Conservation (phyloP, 1,284 basidiomycete species). For the Calocybe gambosa region DNA sequence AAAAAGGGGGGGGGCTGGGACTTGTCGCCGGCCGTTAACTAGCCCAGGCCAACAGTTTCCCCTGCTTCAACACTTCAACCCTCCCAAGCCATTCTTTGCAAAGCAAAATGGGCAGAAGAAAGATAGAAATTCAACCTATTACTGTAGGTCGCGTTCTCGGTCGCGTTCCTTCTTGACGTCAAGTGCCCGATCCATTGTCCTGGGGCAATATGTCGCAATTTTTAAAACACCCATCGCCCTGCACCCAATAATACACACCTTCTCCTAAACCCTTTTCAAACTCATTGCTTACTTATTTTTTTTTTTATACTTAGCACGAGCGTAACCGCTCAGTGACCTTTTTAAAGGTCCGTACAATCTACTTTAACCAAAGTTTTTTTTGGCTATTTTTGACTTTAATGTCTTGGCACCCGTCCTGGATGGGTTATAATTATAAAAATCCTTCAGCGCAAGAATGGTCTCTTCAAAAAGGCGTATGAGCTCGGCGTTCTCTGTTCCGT, state of each 20-base stretch:
- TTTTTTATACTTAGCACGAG: conserved; percentile 62
- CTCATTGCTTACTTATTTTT: conserved; percentile 14
- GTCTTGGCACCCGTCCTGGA: conserved; percentile 35
- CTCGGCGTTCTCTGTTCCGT: conserved; percentile 22
- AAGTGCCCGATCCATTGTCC: neutral
- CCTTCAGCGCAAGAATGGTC: conserved; percentile 24
- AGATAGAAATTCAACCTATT: conserved; percentile 87
- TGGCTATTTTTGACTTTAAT: conserved; percentile 43
- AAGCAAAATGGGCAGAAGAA: conserved; percentile 69
- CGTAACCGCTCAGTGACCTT: conserved; percentile 87
- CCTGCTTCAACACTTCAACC: too few relatives aligned
- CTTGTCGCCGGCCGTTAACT: conserved; percentile 6
- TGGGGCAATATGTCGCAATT: neutral
- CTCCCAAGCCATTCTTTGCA: neutral
- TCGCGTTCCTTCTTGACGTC: neutral
- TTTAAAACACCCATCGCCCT: neutral
- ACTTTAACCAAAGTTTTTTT: conserved; percentile 15
- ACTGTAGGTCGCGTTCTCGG: conserved; percentile 41
- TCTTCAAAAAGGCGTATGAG: conserved; percentile 25
- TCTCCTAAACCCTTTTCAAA: conserved; percentile 6
- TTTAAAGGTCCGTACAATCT: conserved; percentile 58
- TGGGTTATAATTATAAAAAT: conserved; percentile 29
- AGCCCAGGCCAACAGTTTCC: neutral
- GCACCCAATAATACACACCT: conserved; percentile 10
- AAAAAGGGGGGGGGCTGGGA: neutral